Evolutionary conservation across 2,329 filamentous ascomycete genomes (phyloP), one percentile per base, ranked within the genome.

Genomic region (Alternaria triticina): DNA sequence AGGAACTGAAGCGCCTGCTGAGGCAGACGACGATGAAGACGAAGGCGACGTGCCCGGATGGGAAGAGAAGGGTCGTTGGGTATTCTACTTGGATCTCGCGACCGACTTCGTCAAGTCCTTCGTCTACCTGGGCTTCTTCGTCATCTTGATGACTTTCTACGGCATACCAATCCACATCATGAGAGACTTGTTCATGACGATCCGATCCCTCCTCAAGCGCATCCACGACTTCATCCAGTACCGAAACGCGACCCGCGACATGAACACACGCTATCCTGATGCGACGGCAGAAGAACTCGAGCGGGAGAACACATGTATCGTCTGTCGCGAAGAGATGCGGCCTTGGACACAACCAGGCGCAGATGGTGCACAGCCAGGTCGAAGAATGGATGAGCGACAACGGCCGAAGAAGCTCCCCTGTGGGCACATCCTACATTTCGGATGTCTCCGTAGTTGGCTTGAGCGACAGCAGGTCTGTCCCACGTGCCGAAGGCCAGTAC

Each of bases 391-490:
- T 62, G 94, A 98, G 75, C 88, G 95, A 58, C 87, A 92, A 60
- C 88, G 96, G 20, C 93, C 96, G 7, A 99, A 99, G 84, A 98
- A 97, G 81, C 86, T 99, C 10, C 96, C 96, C 0, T 99, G 96
- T 80, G 94, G 95, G 5, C 96, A 99, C 76, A 96, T 98, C 43
- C 83, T 99, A 43, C 96, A 99, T 79, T 91, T 97, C 69, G 91
- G 94, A 51, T 99, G 96, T 79, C 87, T 99, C 61, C 93, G 96
- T 80, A 97, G 94, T 79, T 99, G 96, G 96, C 86, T 99, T 27
- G 96, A 99, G 83, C 87, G 96, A 68, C 96, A 99, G 79, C 96
- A 99, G 82, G 94, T 97, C 33, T 99, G 96, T 77, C 96, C 96
- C 7, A 99, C 94, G 3, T 99, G 96, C 78, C 89, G 96, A 71